phyloP scores from a whole-genome alignment of 176 grass and related monocot species.

The Oryza rufipogon region DNA sequence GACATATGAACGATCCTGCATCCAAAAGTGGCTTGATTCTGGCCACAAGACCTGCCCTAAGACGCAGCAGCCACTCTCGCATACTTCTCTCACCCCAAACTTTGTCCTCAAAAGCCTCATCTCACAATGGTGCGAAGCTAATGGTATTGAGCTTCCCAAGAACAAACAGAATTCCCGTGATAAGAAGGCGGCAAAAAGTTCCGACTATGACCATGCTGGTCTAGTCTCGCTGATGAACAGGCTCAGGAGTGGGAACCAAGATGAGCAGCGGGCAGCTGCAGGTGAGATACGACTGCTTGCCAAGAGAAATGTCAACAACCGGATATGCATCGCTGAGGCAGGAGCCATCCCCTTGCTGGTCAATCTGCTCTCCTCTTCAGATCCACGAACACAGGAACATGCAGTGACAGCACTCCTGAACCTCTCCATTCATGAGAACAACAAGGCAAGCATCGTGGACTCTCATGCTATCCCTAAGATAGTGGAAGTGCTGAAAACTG shows the following conservation, averaged over 20 bases:
- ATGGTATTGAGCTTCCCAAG: constrained; percentile 84
- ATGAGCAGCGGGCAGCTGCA: constrained; percentile 83
- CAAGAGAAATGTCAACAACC: constrained; percentile 90
- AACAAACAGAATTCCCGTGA: constrained; percentile 54
- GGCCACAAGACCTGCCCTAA: constrained; percentile 97
- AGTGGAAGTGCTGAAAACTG: constrained; percentile 79
- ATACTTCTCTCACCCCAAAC: constrained; percentile 80
- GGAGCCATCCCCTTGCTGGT: constrained; percentile 85
- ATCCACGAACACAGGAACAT: constrained; percentile 89
- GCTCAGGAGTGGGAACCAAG: constrained; percentile 60
- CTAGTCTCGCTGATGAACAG: constrained; percentile 71
- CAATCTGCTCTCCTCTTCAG: constrained; percentile 74
- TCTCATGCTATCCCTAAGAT: constrained; percentile 84
- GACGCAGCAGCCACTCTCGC: constrained; percentile 71
- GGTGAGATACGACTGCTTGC: constrained; percentile 93
- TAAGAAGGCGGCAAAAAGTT: constrained; percentile 56
- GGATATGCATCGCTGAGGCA: constrained; percentile 86
- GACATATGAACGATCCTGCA: constrained; percentile 91
- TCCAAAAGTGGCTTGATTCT: constrained; percentile 94
- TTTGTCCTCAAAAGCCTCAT: constrained; percentile 95
- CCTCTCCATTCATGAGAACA: constrained; percentile 90
- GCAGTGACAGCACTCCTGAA: constrained; percentile 93
- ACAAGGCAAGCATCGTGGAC: constrained; percentile 80
- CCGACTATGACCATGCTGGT: constrained; percentile 66
- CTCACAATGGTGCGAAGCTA: constrained; percentile 92